These are phyloP conservation scores for Talaromyces sp. DNA, from an alignment of 2,329 filamentous ascomycete genomes.

Conservation along the genomic window DNA sequence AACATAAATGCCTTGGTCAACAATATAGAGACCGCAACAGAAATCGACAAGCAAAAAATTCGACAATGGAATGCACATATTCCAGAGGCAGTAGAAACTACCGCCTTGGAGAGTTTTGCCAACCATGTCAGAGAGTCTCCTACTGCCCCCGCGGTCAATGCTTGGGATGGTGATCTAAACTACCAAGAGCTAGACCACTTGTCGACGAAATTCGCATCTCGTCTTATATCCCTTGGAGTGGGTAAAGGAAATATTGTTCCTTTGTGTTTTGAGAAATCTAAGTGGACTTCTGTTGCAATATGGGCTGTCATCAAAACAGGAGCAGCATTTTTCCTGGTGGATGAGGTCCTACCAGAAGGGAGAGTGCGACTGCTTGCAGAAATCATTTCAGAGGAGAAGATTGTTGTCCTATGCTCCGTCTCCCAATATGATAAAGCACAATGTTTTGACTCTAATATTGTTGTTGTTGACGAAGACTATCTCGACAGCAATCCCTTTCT, in stretches of 20 bases:
- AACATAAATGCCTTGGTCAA: background rate
- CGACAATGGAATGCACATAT: background rate
- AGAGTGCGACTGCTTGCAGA: background rate
- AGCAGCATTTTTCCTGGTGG: background rate
- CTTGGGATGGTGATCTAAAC: constrained; percentile 33
- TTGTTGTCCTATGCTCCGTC: background rate
- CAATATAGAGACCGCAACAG: background rate
- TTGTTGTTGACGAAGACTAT: background rate
- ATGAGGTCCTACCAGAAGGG: background rate
- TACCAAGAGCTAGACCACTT: constrained; percentile 33
- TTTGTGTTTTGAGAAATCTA: constrained; percentile 22
- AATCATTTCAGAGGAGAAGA: background rate
- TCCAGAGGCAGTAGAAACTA: background rate
- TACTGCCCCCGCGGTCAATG: constrained; percentile 25
- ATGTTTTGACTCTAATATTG: background rate
- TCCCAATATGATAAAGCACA: background rate
- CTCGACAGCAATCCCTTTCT: background rate
- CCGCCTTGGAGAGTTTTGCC: background rate
- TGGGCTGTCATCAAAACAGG: constrained; percentile 20
- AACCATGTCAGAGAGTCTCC: background rate
- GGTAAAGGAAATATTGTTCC: constrained; percentile 27
- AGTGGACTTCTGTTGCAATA: constrained; percentile 19
- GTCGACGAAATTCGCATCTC: constrained; percentile 30
- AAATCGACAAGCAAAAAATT: background rate
- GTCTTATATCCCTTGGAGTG: constrained; percentile 22